These are phyloP conservation scores for Knoxdaviesia proteae DNA, from an alignment of 2,329 filamentous ascomycete species.

Conservation along the genomic window DNA sequence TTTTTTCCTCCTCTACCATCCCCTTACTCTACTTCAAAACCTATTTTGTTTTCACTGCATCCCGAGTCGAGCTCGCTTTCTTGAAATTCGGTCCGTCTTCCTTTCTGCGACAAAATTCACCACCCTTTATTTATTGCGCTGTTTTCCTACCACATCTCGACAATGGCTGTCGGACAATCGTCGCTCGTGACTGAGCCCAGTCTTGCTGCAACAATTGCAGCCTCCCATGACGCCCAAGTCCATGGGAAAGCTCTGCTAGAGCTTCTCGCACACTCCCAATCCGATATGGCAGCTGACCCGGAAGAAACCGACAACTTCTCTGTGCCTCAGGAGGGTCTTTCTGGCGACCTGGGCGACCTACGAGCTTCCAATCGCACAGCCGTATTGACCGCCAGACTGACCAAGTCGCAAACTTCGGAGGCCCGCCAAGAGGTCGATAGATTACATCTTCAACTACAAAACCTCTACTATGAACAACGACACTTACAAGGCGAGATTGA, in stretches of 20 bases:
- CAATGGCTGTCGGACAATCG: neutral
- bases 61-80: no score
- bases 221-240: constrained; percentile 50
- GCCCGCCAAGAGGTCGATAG: constrained; percentile 79
- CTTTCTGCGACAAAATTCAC: no score
- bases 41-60: no score
- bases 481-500: constrained; percentile 78
- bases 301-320: constrained; percentile 18
- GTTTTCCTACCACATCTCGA: no score
- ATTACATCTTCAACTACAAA: constrained; percentile 81
- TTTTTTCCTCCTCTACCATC: no score
- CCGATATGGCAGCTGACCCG: no score
- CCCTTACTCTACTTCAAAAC: no score
- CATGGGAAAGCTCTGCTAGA: constrained; percentile 49
- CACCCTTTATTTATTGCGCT: no score
- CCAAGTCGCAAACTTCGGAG: constrained; percentile 70
- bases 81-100: no score
- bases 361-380: constrained; percentile 69
- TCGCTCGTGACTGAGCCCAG: constrained; percentile 20
- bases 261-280: constrained; percentile 18
- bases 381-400: constrained; percentile 61
- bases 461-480: constrained; percentile 87
- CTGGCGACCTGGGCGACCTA: constrained; percentile 55
- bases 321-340: constrained; percentile 11
- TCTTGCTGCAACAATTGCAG: constrained; percentile 47